Conservation (phyloP, 78 protist genomes). For the Chrysochromulina tobinii region DNA sequence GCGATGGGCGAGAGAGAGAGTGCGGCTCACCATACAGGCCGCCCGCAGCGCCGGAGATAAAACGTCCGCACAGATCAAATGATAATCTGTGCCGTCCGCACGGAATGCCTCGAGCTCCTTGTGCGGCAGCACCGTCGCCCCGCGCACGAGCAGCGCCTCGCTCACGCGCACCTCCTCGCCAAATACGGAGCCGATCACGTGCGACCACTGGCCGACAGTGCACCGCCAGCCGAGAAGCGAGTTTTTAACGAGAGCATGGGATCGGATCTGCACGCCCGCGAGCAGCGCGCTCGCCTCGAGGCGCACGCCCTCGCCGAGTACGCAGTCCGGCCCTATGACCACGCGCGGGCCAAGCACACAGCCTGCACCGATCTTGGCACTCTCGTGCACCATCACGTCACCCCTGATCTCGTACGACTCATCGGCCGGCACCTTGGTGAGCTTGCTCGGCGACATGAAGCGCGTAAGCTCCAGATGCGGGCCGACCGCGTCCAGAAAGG, state of each 20-base stretch:
- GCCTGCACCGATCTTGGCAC: neutral
- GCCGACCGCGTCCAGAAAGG: neutral
- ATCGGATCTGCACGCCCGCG: neutral
- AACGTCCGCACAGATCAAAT: neutral
- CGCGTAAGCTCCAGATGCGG: neutral
- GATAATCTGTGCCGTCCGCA: neutral
- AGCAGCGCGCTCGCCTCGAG: neutral
- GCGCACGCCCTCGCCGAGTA: neutral
- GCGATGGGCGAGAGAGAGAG: no score
- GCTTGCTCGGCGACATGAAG: neutral
- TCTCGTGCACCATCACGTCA: no score
- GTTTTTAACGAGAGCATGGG: neutral
- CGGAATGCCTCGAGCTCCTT: neutral
- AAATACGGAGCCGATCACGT: neutral
- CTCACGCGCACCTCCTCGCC: neutral
- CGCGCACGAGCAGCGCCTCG: neutral
- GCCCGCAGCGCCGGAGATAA: no score
- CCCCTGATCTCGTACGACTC: no score
- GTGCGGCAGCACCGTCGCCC: slow-evolving; percentile 18
- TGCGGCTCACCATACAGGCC: no score
- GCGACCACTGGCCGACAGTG: neutral
- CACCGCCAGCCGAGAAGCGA: neutral
- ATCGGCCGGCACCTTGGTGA: neutral
- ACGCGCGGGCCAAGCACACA: neutral
- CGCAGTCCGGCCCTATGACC: neutral